Base-by-base conservation (phyloP, 345 rosid genomes). In the Melastoma malabathricum region DNA sequence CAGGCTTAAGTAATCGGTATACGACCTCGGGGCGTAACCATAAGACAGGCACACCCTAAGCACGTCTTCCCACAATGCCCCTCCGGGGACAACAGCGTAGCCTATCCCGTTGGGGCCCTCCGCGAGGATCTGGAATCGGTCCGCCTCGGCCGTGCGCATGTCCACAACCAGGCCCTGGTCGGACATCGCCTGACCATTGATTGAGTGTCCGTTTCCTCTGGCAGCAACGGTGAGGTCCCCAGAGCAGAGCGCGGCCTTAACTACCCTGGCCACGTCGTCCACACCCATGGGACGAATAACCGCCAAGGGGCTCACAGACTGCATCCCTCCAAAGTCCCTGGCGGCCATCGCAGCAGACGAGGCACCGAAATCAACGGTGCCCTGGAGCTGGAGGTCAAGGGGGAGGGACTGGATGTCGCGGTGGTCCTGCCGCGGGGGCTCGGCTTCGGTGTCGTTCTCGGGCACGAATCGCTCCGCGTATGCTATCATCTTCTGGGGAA, bases 151-250 rank as follows among this genome's bases (percentile, higher is more conserved):
- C 18, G 84, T 64, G 5, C 89, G 66, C 98, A 90, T 90, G 59
- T 90, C 92, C 9, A 90, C 46, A 18, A 90, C 85, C 15, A 90
- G 77, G 0, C 98, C 98, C 9, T 73, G 71, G 47, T 72, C 81
- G 18, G 89, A 69, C 98, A 90, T 87, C 25, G 98, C 89, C 67
- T 90, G 98, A 18, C 98, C 98, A 78, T 90, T 90, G 63, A 90
- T 82, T 0, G 93, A 84, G 70, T 90, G 98, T 44, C 98, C 98
- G 65, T 90, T 90, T 10, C 98, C 98, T 12, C 98, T 73, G 0
- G 96, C 98, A 5, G 96, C 87, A 27, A 90, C 96, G 16, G 98
- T 84, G 45, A 90, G 78, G 68, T 62, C 68, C 25, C 77, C 51
- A 0, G 85, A 75, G 44, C 61, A 65, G 50, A 47, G 43, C 3